phyloP scores from a whole-genome alignment of 2,329 filamentous ascomycete species.

The Gnomoniopsis sp. region DNA sequence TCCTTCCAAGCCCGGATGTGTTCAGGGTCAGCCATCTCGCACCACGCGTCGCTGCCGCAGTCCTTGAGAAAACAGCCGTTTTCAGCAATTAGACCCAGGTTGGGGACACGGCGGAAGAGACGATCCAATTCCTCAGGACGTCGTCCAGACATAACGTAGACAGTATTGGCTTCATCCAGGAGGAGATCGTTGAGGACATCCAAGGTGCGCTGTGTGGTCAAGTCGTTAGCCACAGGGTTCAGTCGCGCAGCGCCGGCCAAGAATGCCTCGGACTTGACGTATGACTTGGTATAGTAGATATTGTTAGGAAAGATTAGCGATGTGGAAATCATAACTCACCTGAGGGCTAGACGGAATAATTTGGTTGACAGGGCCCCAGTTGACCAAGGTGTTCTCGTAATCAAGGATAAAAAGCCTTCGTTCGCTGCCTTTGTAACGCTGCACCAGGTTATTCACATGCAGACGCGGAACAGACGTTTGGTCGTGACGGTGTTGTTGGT shows the following conservation, averaged over 20 bases:
- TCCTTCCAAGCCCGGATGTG: constrained; percentile 77
- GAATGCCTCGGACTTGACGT: constrained; percentile 1
- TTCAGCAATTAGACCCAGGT: constrained; percentile 86
- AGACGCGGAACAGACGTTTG: constrained; percentile 84
- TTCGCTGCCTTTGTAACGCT: constrained; percentile 63
- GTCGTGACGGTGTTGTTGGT: constrained; percentile 80
- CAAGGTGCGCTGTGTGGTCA: constrained; percentile 61
- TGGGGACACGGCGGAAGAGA: constrained; percentile 78
- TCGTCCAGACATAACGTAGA: constrained; percentile 92
- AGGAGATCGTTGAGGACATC: constrained; percentile 80
- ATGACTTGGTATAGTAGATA: not conserved
- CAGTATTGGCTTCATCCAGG: constrained; percentile 74
- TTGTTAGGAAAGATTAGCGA: not conserved
- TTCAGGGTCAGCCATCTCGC: constrained; percentile 68
- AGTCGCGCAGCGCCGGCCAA: not conserved
- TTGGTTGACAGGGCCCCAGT: constrained; percentile 78
- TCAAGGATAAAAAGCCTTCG: constrained; percentile 84
- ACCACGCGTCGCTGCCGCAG: constrained; percentile 67
- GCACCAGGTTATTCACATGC: constrained; percentile 61
- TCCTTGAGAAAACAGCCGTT: constrained; percentile 89
- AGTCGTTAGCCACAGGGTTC: constrained; percentile 4
- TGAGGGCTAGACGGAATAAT: constrained; percentile 83
- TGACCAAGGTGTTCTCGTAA: constrained; percentile 89
- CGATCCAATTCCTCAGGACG: constrained; percentile 84
- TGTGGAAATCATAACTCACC: constrained; percentile 27